Evolutionary conservation across 1,284 basidiomycete species (phyloP), one percentile per base, ranked within the genome.

Genomic region (Apiotrichum sp.): DNA sequence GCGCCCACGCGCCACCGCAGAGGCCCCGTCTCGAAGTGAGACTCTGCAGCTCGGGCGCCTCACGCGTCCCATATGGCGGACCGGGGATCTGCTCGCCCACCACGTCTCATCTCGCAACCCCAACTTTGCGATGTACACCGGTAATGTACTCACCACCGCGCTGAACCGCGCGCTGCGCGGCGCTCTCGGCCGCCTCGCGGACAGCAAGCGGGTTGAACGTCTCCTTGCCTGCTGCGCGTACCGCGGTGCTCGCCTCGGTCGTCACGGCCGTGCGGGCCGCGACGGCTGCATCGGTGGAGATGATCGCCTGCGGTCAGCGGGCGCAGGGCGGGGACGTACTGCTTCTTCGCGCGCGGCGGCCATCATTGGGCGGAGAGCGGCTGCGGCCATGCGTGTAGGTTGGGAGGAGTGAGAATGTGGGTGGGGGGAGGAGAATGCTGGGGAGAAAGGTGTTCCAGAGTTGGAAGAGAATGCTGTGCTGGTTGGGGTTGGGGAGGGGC

Each of bases 281-380:
- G 4, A 55, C 38, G 8, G 66, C 63, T 5, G 67, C 34, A 39
- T 73, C 71, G 22, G 62, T 42, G 2, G 68, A 58, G 40, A 72
- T 41, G 42, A 66, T 49, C 1, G 67, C 47, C 35, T 45, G 29
- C 8, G 29, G 43, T 45, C 6, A 8, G 43, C 33, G 6, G 16
- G 16, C 3, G 16, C 6, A n/a, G 6, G 29, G 7, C 6, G 6
- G 6, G 8, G 5, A 45, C 43, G 13, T 13, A 45, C 63, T 1
- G 65, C 67, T 59, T 74, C 72, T 65, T 73, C 70, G 36, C 69
- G 42, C 14, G 62, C 70, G n/a, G 56, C 61, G 2, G 70, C 61
- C 45, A 74, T 53, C 69, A 74, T 72, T 40, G 65, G 65, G 48
- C 66, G 65, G 14, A 69, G 55, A 9, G 68, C 67, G 16, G 48